Evolutionary conservation across 2,329 filamentous ascomycete genomes (phyloP).

Genomic region (Amauroascus verrucosus): DNA sequence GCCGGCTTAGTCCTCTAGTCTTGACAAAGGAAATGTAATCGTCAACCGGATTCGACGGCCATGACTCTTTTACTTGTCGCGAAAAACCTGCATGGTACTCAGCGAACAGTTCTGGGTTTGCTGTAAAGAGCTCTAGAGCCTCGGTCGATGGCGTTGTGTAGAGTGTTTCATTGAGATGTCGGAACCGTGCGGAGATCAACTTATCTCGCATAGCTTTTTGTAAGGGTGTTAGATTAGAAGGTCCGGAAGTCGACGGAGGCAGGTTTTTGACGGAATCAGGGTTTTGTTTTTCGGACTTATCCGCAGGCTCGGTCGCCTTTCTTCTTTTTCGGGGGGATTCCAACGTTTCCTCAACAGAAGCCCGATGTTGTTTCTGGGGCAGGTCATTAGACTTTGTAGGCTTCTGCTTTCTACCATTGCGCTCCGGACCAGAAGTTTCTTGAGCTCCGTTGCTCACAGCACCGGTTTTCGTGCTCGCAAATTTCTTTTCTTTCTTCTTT

Average conservation of each 20-base stretch:
- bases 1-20: constrained; percentile 49
- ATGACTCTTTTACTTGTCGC: constrained; percentile 77
- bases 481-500: constrained; percentile 24
- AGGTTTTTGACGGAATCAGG: neutral
- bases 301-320: neutral
- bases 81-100: constrained; percentile 97
- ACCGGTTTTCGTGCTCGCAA: constrained; percentile 4
- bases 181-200: constrained; percentile 87
- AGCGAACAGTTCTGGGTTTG: constrained; percentile 83
- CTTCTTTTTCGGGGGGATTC: constrained; percentile 5
- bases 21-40: constrained; percentile 66
- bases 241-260: constrained; percentile 32
- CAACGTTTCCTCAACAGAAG: neutral
- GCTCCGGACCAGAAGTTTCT: neutral
- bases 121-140: constrained; percentile 70
- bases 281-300: neutral
- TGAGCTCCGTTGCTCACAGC: neutral
- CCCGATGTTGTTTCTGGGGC: neutral
- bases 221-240: constrained; percentile 70
- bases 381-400: neutral
- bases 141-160: constrained; percentile 83
- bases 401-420: neutral
- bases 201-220: constrained; percentile 93
- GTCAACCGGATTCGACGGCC: constrained; percentile 94
- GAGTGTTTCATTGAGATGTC: constrained; percentile 90